Evolutionary conservation across 2,329 filamentous ascomycete species (phyloP).

Genomic region (Phialemonium atrogriseum): DNA sequence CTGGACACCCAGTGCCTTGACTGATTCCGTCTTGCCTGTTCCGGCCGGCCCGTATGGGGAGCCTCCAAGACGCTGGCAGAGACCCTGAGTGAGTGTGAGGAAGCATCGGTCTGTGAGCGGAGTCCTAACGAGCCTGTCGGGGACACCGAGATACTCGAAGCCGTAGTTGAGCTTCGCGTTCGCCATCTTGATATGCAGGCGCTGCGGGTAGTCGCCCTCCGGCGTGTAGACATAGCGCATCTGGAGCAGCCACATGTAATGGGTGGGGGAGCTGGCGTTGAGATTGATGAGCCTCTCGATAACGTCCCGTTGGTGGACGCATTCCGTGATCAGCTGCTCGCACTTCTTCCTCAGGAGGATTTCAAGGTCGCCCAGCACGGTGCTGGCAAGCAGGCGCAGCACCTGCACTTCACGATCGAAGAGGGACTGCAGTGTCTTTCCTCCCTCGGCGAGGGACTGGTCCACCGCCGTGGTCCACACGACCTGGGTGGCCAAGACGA

Average conservation of each 20-base stretch:
- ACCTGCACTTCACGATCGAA: constrained; percentile 79
- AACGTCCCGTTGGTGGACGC: constrained; percentile 91
- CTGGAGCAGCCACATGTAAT: constrained; percentile 89
- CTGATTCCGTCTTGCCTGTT: constrained; percentile 97
- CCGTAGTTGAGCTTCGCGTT: constrained; percentile 94
- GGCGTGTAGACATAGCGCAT: constrained; percentile 92
- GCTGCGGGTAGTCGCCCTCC: constrained; percentile 72
- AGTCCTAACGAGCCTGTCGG: constrained; percentile 91
- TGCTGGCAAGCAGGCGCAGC: constrained; percentile 76
- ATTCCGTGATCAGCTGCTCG: constrained; percentile 97
- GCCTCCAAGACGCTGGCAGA: constrained; percentile 90
- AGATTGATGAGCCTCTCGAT: constrained; percentile 77
- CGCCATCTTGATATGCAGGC: constrained; percentile 89
- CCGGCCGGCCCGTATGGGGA: constrained; percentile 96
- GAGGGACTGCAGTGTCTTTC: constrained; percentile 58
- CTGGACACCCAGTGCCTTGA: constrained; percentile 94
- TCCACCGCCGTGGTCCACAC: constrained; percentile 91
- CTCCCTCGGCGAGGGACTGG: constrained; percentile 63
- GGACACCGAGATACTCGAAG: constrained; percentile 95
- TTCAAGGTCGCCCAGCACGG: constrained; percentile 83
- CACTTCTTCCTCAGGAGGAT: constrained; percentile 89
- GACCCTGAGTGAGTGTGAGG: constrained; percentile 89
- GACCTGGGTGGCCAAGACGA: constrained; percentile 87
- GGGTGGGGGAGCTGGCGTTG: constrained; percentile 65
- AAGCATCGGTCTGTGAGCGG: constrained; percentile 98